phyloP scores from a whole-genome alignment of 352 stramenopile genomes.

The Phytophthora constricta region DNA sequence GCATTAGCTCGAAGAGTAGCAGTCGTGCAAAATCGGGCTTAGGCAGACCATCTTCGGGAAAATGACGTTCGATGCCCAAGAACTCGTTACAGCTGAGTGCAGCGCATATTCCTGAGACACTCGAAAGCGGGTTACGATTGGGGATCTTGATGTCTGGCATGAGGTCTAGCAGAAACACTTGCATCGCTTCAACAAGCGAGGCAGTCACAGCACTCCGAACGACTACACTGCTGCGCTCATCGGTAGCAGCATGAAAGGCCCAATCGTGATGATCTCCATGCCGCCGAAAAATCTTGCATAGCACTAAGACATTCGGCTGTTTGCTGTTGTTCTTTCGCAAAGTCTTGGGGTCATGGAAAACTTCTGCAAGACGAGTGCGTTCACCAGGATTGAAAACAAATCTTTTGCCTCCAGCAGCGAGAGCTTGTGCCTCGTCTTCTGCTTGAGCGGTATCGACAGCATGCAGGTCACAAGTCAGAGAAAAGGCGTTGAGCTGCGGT shows the following conservation, averaged over 20 bases:
- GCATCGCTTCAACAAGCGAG: constrained; percentile 53
- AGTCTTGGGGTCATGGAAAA: constrained; percentile 39
- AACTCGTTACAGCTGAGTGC: constrained; percentile 68
- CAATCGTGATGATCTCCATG: constrained; percentile 32
- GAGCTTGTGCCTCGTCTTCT: constrained; percentile 32
- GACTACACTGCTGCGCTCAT: constrained; percentile 26
- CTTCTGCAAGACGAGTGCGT: constrained; percentile 26
- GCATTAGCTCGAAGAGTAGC: constrained; percentile 55
- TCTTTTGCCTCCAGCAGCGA: constrained; percentile 31
- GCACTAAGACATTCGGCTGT: constrained; percentile 49
- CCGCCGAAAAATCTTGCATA: constrained; percentile 63
- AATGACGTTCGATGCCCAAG: constrained; percentile 58
- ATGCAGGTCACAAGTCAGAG: constrained; percentile 48
- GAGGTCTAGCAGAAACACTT: constrained; percentile 69
- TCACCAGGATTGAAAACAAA: constrained; percentile 34
- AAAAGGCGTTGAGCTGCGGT: constrained; percentile 53
- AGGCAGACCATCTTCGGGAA: constrained; percentile 42
- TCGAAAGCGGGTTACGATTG: constrained; percentile 66
- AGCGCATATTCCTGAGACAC: constrained; percentile 63
- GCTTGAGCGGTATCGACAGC: constrained; percentile 31
- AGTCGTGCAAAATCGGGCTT: constrained; percentile 64
- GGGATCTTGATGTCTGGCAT: constrained; percentile 76
- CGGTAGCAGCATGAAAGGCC: constrained; percentile 48
- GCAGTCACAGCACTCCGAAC: constrained; percentile 58
- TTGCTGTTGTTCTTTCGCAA: constrained; percentile 10